Conservation (phyloP, 805 yeast genomes). For the Schwanniomyces sp. region DNA sequence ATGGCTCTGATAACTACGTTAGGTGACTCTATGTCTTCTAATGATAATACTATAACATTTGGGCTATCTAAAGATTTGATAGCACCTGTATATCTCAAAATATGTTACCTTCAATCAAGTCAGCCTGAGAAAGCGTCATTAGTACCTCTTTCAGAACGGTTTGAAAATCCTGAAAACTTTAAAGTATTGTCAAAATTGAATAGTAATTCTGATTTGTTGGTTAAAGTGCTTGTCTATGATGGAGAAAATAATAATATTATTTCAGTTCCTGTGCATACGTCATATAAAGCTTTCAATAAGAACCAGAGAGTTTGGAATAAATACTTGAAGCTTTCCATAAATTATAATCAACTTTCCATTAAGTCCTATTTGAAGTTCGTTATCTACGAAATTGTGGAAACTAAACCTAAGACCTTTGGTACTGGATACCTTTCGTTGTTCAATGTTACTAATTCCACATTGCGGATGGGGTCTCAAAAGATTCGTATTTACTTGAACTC, state of each 20-base stretch:
- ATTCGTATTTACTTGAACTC: constrained; percentile 25
- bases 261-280: constrained; percentile 34
- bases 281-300: constrained; percentile 30
- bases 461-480: constrained; percentile 72
- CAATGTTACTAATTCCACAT: constrained; percentile 48
- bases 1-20: constrained; percentile 3
- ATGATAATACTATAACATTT: constrained; percentile 27
- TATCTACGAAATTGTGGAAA: constrained; percentile 67
- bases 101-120: constrained; percentile 28
- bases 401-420: constrained; percentile 56
- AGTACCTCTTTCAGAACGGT: constrained; percentile 31
- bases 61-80: constrained; percentile 40
- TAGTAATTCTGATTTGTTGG: constrained; percentile 35
- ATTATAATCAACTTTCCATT: constrained; percentile 67
- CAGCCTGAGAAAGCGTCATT: constrained; percentile 9
- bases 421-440: constrained; percentile 60
- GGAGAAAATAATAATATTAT: constrained; percentile 27
- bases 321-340: constrained; percentile 72
- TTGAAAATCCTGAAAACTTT: constrained; percentile 33
- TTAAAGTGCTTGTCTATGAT: constrained; percentile 29
- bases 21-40: constrained; percentile 6
- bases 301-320: constrained; percentile 61
- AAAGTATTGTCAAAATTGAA: constrained; percentile 29
- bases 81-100: constrained; percentile 31
- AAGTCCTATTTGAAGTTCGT: constrained; percentile 59